Evolutionary conservation across 768 basidiomycete genomes (phyloP).

Genomic region (Russula sp.): DNA sequence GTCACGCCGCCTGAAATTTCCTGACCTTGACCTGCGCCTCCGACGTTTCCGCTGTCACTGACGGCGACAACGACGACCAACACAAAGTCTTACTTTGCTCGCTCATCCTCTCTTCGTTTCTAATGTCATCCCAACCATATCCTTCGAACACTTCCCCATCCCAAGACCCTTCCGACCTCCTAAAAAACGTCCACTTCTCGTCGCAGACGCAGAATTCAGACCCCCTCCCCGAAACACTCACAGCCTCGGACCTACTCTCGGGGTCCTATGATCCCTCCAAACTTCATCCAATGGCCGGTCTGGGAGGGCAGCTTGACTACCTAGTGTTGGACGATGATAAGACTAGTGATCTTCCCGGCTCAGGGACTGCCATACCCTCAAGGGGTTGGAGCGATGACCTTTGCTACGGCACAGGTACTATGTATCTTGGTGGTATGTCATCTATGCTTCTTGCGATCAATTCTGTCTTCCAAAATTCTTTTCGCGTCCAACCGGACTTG

Average conservation of each 20-base stretch:
- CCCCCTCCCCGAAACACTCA: constrained; percentile 53
- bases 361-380: constrained; percentile 85
- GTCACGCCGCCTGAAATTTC: constrained; percentile 19
- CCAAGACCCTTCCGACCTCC: constrained; percentile 19
- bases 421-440: constrained; percentile 91
- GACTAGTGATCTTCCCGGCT: constrained; percentile 82
- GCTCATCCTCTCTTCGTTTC: neutral
- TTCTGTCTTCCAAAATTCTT: constrained; percentile 27
- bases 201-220: constrained; percentile 31
- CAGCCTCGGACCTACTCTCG: constrained; percentile 82
- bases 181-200: constrained; percentile 24
- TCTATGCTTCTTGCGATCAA: constrained; percentile 24
- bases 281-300: constrained; percentile 88
- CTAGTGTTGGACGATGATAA: constrained; percentile 95
- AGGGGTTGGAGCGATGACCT: constrained; percentile 99
- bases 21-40: no score
- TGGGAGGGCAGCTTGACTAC: constrained; percentile 94
- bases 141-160: neutral
- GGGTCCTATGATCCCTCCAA: constrained; percentile 86
- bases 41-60: neutral
- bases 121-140: constrained; percentile 18
- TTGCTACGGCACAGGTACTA: constrained; percentile 98
- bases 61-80: constrained; percentile 6
- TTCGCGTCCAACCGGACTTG: constrained; percentile 55
- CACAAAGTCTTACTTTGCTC: neutral